Evolutionary conservation across 352 stramenopile genomes (phyloP).

Genomic region (Phytophthora cactorum): DNA sequence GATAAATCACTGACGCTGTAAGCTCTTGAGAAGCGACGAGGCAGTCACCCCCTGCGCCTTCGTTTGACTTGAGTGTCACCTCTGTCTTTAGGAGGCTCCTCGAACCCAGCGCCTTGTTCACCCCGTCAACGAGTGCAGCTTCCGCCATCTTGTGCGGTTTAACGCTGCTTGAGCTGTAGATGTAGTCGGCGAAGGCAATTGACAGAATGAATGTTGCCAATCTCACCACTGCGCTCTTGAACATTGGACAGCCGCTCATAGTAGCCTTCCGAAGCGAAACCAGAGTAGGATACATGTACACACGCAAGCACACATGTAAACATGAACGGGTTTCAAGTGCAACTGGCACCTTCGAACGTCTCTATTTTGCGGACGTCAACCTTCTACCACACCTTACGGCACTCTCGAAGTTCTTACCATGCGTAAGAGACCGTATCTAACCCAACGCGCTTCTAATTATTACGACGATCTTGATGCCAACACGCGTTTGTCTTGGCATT

Average conservation of each 20-base stretch:
- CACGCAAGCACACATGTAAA: too few species aligned
- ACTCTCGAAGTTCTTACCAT: too few species aligned
- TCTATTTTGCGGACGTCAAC: background rate
- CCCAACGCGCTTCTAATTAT: too few species aligned
- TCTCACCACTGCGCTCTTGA: conserved; percentile 1
- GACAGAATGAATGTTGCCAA: conserved; percentile 3
- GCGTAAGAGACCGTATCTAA: too few species aligned
- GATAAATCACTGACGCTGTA: background rate
- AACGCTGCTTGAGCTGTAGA: background rate
- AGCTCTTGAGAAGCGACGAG: background rate
- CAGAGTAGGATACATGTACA: too few species aligned
- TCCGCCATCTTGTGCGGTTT: background rate
- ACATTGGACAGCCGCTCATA: background rate
- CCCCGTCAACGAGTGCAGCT: background rate
- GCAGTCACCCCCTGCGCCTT: background rate
- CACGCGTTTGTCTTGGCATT: too few species aligned
- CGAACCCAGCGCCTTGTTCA: background rate
- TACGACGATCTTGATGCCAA: too few species aligned
- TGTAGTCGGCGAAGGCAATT: background rate
- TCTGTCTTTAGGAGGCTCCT: background rate
- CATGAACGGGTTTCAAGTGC: background rate
- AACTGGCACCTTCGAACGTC: background rate
- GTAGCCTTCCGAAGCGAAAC: background rate
- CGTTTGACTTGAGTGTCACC: background rate
- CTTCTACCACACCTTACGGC: background rate